Conservation (phyloP, 2,329 filamentous ascomycete species). For the Cladosporium cucumerinum region DNA sequence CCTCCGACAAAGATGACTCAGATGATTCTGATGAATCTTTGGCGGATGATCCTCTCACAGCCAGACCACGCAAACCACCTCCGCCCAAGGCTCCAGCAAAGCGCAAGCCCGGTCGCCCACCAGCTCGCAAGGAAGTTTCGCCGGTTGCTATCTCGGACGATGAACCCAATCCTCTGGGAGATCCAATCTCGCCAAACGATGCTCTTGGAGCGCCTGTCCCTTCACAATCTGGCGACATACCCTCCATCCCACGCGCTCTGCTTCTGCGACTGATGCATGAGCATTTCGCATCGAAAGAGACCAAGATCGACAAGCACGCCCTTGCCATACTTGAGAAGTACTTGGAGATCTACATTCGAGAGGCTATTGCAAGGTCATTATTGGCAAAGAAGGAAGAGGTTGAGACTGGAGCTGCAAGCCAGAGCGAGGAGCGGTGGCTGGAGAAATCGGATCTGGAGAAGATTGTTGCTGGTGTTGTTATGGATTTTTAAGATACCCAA, state of each 20-base stretch:
- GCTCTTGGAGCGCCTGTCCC: conserved; percentile 9
- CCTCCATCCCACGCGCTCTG: conserved; percentile 67
- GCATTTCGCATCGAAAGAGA: conserved; percentile 68
- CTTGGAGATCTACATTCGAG: conserved; percentile 84
- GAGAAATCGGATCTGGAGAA: conserved; percentile 88
- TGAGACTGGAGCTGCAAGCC: conserved; percentile 32
- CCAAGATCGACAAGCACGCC: conserved; percentile 72
- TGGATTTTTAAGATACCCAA: conserved; percentile 67
- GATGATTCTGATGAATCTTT: conserved; percentile 23
- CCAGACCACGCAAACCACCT: conserved; percentile 3
- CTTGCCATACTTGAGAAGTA: conserved; percentile 77
- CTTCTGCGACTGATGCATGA: conserved; percentile 75
- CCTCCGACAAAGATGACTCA: background rate
- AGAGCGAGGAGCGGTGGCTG: conserved; percentile 38
- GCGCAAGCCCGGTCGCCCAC: conserved; percentile 18
- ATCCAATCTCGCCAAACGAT: background rate
- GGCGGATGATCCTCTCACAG: conserved; percentile 25
- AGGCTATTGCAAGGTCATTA: conserved; percentile 77
- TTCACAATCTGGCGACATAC: conserved; percentile 25
- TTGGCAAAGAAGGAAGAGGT: conserved; percentile 58
- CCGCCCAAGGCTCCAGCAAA: conserved; percentile 14
- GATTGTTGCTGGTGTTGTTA: conserved; percentile 74
- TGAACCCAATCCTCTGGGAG: background rate
- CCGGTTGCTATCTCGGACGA: conserved; percentile 14
- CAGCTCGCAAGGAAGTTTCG: conserved; percentile 12